phyloP scores from a whole-genome alignment of 2,329 filamentous ascomycete genomes.

The Cladosporium sp. region DNA sequence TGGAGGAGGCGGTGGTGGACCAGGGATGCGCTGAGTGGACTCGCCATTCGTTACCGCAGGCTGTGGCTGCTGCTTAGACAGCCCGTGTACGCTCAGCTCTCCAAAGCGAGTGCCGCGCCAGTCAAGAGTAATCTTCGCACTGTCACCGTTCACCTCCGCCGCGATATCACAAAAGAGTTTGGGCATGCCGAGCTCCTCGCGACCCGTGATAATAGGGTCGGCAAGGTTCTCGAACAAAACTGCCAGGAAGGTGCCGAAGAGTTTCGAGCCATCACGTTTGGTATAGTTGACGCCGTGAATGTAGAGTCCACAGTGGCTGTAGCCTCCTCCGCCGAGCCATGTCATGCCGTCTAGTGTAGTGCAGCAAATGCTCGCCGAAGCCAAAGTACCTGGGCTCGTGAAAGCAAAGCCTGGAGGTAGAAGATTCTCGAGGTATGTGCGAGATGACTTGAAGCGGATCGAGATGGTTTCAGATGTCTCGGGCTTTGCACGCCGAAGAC shows the following conservation, averaged over 20 bases:
- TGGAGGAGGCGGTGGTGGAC: constrained; percentile 17
- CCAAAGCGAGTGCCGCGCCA: constrained; percentile 36
- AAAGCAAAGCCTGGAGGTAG: constrained; percentile 37
- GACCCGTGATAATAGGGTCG: constrained; percentile 56
- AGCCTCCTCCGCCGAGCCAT: constrained; percentile 58
- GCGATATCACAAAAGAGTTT: constrained; percentile 37
- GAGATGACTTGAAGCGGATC: constrained; percentile 37
- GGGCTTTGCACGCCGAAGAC: constrained; percentile 13
- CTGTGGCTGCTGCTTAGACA: constrained; percentile 15
- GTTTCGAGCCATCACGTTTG: constrained; percentile 43
- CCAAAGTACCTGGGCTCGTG: constrained; percentile 33
- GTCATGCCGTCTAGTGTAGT: constrained; percentile 46
- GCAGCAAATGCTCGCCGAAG: constrained; percentile 35
- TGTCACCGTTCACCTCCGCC: constrained; percentile 9
- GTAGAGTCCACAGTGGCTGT: constrained; percentile 55
- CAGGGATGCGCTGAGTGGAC: constrained; percentile 5
- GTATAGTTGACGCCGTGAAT: constrained; percentile 58
- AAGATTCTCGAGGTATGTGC: constrained; percentile 38
- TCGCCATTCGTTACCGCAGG: neutral
- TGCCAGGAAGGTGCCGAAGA: constrained; percentile 52
- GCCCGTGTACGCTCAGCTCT: constrained; percentile 26
- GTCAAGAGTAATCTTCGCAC: constrained; percentile 19
- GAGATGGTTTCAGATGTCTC: constrained; percentile 35
- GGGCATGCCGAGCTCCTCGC: constrained; percentile 59
- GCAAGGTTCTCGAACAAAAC: constrained; percentile 55